Evolutionary conservation across 148 eudicot species (phyloP).

Genomic region (Heliosperma pusillum): DNA sequence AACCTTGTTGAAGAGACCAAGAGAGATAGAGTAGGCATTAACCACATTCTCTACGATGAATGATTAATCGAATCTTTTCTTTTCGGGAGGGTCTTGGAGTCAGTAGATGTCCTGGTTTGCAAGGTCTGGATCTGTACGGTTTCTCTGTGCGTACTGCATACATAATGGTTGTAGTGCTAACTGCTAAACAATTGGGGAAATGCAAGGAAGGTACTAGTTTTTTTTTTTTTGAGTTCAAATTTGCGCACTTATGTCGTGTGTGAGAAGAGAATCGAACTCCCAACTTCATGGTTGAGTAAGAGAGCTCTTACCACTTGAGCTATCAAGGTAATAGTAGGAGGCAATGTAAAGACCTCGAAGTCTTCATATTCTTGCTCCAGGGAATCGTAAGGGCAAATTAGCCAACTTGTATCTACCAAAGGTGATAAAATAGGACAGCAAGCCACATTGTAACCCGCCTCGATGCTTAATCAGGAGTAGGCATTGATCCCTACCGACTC

Average conservation of each 20-base stretch:
- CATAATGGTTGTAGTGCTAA: neutral
- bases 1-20: constrained; percentile 76
- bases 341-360: constrained; percentile 49
- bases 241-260: no score
- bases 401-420: constrained; percentile 74
- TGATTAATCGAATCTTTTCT: constrained; percentile 63
- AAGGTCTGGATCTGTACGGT: constrained; percentile 82
- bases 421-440: constrained; percentile 40
- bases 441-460: constrained; percentile 89
- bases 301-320: no score
- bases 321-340: neutral
- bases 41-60: constrained; percentile 71
- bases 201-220: neutral
- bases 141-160: constrained; percentile 48
- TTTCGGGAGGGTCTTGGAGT: constrained; percentile 50
- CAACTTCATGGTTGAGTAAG: no score
- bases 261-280: no score
- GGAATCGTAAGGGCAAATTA: constrained; percentile 93
- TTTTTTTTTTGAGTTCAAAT: no score
- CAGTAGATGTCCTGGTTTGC: constrained; percentile 59
- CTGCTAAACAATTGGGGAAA: neutral
- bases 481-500: constrained; percentile 92
- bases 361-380: constrained; percentile 85
- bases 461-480: constrained; percentile 63
- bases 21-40: constrained; percentile 80